phyloP scores from a whole-genome alignment of 345 rosid species.

The Ricinus communis region DNA sequence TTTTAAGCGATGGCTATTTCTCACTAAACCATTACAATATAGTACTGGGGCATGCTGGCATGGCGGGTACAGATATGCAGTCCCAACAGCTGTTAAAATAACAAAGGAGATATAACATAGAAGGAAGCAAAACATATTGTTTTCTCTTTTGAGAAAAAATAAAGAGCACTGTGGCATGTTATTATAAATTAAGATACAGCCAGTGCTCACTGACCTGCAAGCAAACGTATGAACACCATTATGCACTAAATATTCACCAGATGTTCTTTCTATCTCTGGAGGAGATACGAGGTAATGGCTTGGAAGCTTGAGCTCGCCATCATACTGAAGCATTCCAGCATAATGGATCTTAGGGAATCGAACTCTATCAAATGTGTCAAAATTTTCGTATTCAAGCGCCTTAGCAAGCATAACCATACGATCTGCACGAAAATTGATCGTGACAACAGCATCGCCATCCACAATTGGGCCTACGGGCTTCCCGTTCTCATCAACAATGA shows the following conservation, averaged over 20 bases:
- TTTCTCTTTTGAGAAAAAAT: neutral
- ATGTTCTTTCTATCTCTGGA: slow-evolving; percentile 94
- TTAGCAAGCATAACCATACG: slow-evolving; percentile 96
- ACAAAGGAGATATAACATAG: neutral
- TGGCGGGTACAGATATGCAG: neutral
- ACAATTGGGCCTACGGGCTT: slow-evolving; percentile 83
- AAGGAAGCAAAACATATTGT: neutral
- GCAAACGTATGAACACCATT: slow-evolving; percentile 86
- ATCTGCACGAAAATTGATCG: slow-evolving; percentile 91
- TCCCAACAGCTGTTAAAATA: neutral
- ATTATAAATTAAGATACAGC: neutral
- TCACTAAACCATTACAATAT: neutral
- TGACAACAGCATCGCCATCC: slow-evolving; percentile 97
- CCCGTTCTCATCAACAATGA: slow-evolving; percentile 71
- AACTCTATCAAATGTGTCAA: slow-evolving; percentile 92
- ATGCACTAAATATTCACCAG: slow-evolving; percentile 86
- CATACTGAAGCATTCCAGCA: slow-evolving; percentile 98
- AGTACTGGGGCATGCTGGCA: neutral
- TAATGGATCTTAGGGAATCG: slow-evolving; percentile 80
- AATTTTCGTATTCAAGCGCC: slow-evolving; percentile 85
- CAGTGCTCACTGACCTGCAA: slow-evolving; percentile 62
- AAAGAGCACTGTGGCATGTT: neutral
- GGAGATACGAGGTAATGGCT: slow-evolving; percentile 88
- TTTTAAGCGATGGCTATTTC: neutral
- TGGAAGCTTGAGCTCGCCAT: slow-evolving; percentile 93